Base-by-base conservation (phyloP, 1,284 basidiomycete species). In the Volvariella surrecta region DNA sequence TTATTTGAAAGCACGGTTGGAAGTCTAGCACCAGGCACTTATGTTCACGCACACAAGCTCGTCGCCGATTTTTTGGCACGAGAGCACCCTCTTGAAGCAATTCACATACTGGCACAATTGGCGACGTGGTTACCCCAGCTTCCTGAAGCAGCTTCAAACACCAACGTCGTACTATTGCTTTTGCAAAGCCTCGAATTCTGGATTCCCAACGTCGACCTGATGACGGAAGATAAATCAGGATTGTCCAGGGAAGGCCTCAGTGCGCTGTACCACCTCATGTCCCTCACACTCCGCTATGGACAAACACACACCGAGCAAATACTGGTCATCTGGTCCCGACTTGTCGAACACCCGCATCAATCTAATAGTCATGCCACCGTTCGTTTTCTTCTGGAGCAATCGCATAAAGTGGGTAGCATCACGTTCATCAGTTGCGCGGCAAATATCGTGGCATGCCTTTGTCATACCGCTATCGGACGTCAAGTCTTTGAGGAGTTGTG, bases 381-480 rank as follows among this genome's bases (percentile, higher is more conserved):
- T 43, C 79, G 84, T 37, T 96, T 93, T 61, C 66, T 96, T 2
- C 72, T 96, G 37, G 89, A 93, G 51, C 89, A 96, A 54, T 87
- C 89, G 0, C 81, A 87, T 44, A 88, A 86, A 61, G 82, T 92
- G 35, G 82, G 87, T 21, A 90, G 78, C 51, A 73, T 76, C 3
- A 74, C 81, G 8, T 95, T 91, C 57, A 76, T 94, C 45, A 71
- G 69, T 39, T 87, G 89, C 54, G 87, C 89, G 1, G 80, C 87
- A 40, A 83, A 84, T 50, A 81, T 94, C 41, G 78, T 95, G 20
- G 85, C 91, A 0, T 93, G 82, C 50, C 71, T 97, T 10, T 89
- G 89, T 38, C 82, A 86, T 45, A 89, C 88, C 17, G 70, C 73
- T 3, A 76, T 85, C 9, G 89, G 88, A 1, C 72, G 76, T 11